These are phyloP conservation scores for Galium porrigens DNA, from an alignment of 305 asterid genomes.

Conservation along the genomic window DNA sequence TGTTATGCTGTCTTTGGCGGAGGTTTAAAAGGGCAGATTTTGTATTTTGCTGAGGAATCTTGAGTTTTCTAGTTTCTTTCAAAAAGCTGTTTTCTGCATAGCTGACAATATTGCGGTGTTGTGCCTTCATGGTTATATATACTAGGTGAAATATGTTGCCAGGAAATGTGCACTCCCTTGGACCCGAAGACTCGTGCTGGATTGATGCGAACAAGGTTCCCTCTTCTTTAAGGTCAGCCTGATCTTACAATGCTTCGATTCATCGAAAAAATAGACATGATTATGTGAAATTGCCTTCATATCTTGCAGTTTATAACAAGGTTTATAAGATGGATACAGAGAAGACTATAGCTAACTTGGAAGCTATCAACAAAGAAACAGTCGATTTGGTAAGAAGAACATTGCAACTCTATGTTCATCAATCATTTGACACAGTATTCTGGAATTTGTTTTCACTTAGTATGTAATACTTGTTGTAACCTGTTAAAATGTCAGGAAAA, in stretches of 20 bases:
- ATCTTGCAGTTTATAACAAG: neutral
- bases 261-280: neutral
- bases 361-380: constrained; percentile 45
- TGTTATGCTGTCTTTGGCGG: constrained; percentile 4
- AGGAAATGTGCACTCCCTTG: constrained; percentile 1
- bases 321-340: constrained; percentile 25
- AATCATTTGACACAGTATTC: neutral
- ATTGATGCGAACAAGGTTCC: neutral
- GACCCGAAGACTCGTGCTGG: neutral
- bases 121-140: neutral
- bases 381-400: constrained; percentile 40
- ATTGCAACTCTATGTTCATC: neutral
- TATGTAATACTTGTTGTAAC: neutral
- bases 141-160: neutral
- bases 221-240: neutral
- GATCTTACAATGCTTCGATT: neutral
- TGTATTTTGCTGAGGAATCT: neutral
- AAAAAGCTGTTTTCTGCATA: neutral
- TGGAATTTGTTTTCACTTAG: neutral
- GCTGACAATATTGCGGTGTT: neutral
- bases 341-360: constrained; percentile 29
- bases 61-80: constrained; percentile 1
- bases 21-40: constrained; percentile 2
- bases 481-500: constrained; percentile 19
- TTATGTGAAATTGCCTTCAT: neutral